Conservation (phyloP, 164 flowering plant genomes). For the Magnolia changhungtana region DNA sequence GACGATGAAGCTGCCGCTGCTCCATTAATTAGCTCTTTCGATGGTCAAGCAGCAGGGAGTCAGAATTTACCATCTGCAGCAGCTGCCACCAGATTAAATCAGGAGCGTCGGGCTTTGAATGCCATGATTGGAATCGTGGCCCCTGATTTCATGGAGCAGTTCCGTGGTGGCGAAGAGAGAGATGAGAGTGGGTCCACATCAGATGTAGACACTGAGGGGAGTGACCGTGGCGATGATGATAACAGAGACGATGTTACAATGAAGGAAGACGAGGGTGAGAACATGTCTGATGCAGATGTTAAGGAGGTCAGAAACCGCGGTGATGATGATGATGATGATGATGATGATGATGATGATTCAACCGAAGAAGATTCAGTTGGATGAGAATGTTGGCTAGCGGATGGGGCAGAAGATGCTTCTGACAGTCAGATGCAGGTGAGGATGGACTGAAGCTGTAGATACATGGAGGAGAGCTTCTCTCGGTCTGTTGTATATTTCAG, state of each 20-base stretch:
- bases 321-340: conserved; percentile 7
- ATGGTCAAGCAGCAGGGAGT: conserved; percentile 54
- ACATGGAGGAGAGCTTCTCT: neutral
- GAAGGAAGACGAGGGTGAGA: conserved; percentile 26
- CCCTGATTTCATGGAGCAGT: conserved; percentile 59
- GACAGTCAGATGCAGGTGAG: neutral
- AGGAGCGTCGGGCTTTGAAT: conserved; percentile 53
- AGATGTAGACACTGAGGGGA: conserved; percentile 56
- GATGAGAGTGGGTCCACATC: conserved; percentile 27
- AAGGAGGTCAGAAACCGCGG: conserved; percentile 29
- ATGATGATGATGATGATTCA: conserved; percentile 9
- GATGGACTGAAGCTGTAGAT: neutral
- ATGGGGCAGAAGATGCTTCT: neutral
- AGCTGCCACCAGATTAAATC: conserved; percentile 25
- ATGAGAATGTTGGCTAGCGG: neutral
- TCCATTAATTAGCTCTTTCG: conserved; percentile 26
- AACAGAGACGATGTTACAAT: conserved; percentile 15
- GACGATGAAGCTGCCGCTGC: conserved; percentile 25
- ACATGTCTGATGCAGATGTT: conserved; percentile 46
- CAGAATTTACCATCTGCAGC: conserved; percentile 41
- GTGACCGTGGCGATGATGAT: conserved; percentile 32
- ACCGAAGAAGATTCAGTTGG: conserved; percentile 31
- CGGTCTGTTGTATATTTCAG: neutral
- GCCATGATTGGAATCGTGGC: conserved; percentile 83
- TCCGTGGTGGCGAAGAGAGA: conserved; percentile 24